Evolutionary conservation across 371 early-diverging fungal genomes (phyloP).

Genomic region (Saksenaea vasiformis): DNA sequence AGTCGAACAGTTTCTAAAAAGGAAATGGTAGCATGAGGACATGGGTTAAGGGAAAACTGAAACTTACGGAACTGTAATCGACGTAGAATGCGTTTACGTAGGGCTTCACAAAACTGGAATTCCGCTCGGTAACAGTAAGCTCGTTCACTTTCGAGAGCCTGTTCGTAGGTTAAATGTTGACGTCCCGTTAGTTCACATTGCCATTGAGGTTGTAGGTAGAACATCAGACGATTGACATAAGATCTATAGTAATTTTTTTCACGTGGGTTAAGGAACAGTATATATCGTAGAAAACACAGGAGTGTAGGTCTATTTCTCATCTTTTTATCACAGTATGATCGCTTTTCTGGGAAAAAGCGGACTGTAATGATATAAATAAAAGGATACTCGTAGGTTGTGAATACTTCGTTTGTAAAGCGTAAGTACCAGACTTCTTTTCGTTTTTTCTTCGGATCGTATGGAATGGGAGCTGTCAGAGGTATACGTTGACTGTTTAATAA

Average conservation of each 20-base stretch:
- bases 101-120: constrained; percentile 62
- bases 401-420: constrained; percentile 85
- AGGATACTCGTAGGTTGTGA: constrained; percentile 82
- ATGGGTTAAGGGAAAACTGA: not conserved
- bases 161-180: constrained; percentile 74
- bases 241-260: constrained; percentile 49
- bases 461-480: constrained; percentile 30
- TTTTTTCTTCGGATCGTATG: constrained; percentile 41
- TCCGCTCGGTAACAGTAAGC: constrained; percentile 51
- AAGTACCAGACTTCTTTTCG: constrained; percentile 74
- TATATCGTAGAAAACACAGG: not conserved
- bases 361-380: constrained; percentile 9
- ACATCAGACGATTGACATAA: constrained; percentile 68
- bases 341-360: not conserved
- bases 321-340: not conserved
- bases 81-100: constrained; percentile 60
- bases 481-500: constrained; percentile 42
- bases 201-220: constrained; percentile 79
- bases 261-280: constrained; percentile 8
- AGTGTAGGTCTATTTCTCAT: not conserved
- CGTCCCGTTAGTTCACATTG: constrained; percentile 78
- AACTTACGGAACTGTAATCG: constrained; percentile 72
- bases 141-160: constrained; percentile 84
- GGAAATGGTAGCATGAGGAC: not conserved
- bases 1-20: constrained; percentile 44